These are phyloP conservation scores for Phaeosphaeriaceae sp. DNA, from an alignment of 2,329 filamentous ascomycete genomes.

Conservation along the genomic window DNA sequence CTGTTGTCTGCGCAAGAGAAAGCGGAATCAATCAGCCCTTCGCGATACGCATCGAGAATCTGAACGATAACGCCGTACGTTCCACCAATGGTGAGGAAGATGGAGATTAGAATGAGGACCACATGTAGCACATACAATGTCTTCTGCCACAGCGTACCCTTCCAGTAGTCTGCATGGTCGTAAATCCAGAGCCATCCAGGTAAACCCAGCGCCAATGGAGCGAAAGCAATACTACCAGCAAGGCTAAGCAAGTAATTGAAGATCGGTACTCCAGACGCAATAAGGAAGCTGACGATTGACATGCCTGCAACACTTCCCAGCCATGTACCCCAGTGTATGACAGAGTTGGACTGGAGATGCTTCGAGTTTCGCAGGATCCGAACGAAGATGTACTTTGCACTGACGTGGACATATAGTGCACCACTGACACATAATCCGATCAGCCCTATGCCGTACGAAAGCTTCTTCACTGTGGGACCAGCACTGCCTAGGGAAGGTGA, in stretches of 20 bases:
- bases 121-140: conserved; percentile 51
- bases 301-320: conserved; percentile 54
- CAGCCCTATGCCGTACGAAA: conserved; percentile 66
- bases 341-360: conserved; percentile 61
- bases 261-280: conserved; percentile 62
- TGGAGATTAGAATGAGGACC: conserved; percentile 53
- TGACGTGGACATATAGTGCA: conserved; percentile 58
- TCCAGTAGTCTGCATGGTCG: conserved; percentile 54
- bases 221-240: conserved; percentile 59
- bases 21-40: conserved; percentile 52
- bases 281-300: conserved; percentile 55
- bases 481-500: conserved; percentile 68
- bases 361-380: conserved; percentile 59
- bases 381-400: conserved; percentile 64
- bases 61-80: conserved; percentile 60
- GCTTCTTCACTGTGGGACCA: conserved; percentile 65
- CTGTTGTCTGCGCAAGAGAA: conserved; percentile 43
- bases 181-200: conserved; percentile 61
- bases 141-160: conserved; percentile 45
- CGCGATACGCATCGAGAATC: conserved; percentile 60
- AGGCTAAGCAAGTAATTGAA: conserved; percentile 61
- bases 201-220: conserved; percentile 57
- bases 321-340: conserved; percentile 66
- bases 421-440: conserved; percentile 61
- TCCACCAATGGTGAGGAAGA: conserved; percentile 57